Conservation (phyloP, 2,329 filamentous ascomycete genomes). For the Eutypa lata region DNA sequence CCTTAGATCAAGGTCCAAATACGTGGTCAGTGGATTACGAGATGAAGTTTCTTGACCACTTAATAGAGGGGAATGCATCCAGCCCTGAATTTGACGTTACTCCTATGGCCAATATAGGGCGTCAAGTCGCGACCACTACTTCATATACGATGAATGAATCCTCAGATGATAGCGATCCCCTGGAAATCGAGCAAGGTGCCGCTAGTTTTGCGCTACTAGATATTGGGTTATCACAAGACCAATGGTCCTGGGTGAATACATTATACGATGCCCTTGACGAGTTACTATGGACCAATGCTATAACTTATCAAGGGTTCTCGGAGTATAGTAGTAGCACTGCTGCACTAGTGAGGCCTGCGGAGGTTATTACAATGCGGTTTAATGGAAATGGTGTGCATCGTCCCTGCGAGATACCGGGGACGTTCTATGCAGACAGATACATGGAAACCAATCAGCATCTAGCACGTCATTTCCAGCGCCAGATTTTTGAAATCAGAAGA, state of each 20-base stretch:
- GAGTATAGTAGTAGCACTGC: constrained; percentile 38
- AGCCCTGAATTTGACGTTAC: constrained; percentile 18
- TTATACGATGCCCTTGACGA: constrained; percentile 48
- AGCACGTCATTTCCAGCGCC: constrained; percentile 41
- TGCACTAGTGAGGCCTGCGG: constrained; percentile 42
- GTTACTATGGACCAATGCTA: constrained; percentile 44
- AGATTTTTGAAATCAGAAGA: constrained; percentile 22
- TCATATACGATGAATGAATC: constrained; percentile 2
- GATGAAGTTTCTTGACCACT: constrained; percentile 34
- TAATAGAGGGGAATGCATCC: constrained; percentile 12
- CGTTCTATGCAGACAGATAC: constrained; percentile 55
- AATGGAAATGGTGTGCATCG: constrained; percentile 38
- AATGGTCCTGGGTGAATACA: constrained; percentile 37
- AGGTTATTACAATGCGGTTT: constrained; percentile 49
- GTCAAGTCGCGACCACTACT: constrained; percentile 12
- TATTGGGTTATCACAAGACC: constrained; percentile 32
- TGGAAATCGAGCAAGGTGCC: constrained; percentile 30
- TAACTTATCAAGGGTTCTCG: constrained; percentile 32
- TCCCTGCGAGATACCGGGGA: constrained; percentile 47
- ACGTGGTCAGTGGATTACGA: constrained; percentile 44
- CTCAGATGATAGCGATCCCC: constrained; percentile 18
- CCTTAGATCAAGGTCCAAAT: constrained; percentile 22
- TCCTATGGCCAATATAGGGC: constrained; percentile 19
- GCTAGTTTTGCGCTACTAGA: constrained; percentile 41
- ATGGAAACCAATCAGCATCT: constrained; percentile 42